These are phyloP conservation scores for Hibiscus syriacus DNA, from an alignment of 345 rosid genomes.

Conservation along the genomic window DNA sequence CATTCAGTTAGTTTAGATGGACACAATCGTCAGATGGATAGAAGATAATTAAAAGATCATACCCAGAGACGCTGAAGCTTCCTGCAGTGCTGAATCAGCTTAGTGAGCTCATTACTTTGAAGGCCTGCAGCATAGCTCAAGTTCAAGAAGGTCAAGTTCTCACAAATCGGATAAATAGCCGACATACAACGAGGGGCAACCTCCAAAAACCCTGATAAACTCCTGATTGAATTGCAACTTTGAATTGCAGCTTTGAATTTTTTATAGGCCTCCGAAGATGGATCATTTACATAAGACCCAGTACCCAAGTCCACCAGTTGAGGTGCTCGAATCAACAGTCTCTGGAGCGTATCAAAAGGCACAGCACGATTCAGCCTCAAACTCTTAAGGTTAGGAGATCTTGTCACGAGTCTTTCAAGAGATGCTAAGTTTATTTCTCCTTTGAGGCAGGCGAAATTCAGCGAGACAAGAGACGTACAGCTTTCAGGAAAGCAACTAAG, in stretches of 20 bases:
- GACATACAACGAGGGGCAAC: slow-evolving; percentile 55
- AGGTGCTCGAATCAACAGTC: slow-evolving; percentile 56
- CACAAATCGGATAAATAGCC: slow-evolving; percentile 56
- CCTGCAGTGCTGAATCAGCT: slow-evolving; percentile 53
- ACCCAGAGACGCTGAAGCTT: slow-evolving; percentile 88
- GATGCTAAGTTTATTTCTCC: slow-evolving; percentile 73
- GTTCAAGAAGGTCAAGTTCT: slow-evolving; percentile 57
- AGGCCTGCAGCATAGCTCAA: slow-evolving; percentile 83
- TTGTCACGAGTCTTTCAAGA: slow-evolving; percentile 79
- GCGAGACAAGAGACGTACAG: slow-evolving; percentile 64
- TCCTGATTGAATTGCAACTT: slow-evolving; percentile 51
- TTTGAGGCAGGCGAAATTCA: slow-evolving; percentile 90
- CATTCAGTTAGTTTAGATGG: not conserved
- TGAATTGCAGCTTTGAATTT: slow-evolving; percentile 40
- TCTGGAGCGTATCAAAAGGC: slow-evolving; percentile 60
- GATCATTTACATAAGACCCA: slow-evolving; percentile 70
- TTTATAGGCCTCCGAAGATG: slow-evolving; percentile 45
- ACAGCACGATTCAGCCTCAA: slow-evolving; percentile 79
- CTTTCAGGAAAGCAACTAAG: slow-evolving; percentile 80
- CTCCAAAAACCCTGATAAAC: slow-evolving; percentile 88
- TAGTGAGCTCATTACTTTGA: slow-evolving; percentile 52
- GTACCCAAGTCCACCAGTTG: slow-evolving; percentile 75
- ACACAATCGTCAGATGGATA: not conserved
- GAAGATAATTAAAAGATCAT: slow-evolving; percentile 12
- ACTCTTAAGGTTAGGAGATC: slow-evolving; percentile 83